phyloP scores from a whole-genome alignment of 2,329 filamentous ascomycete species.

The Basipetospora chlamydospora region DNA sequence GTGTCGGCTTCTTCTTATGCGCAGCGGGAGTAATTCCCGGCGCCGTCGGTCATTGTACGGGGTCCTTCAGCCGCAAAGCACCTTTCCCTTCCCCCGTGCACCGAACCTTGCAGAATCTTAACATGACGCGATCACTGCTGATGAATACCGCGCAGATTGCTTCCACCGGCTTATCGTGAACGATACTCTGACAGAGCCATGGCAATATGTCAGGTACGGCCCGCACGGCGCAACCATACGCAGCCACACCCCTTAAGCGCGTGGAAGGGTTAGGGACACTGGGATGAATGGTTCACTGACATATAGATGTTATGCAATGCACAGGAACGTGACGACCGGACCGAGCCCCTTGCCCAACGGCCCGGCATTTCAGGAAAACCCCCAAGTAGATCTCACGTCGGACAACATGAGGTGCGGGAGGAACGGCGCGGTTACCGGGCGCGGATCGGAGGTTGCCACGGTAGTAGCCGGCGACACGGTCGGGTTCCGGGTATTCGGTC shows the following conservation, averaged over 20 bases:
- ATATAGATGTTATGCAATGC: no score
- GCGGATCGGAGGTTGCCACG: neutral
- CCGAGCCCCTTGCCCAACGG: neutral
- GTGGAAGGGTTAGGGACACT: no score
- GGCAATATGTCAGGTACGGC: slow-evolving; percentile 4
- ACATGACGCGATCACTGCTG: no score
- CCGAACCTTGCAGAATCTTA: no score
- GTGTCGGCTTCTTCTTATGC: neutral
- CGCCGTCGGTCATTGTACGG: slow-evolving; percentile 1
- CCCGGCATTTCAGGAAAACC: neutral
- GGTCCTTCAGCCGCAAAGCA: no score
- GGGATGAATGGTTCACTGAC: no score
- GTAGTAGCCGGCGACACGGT: neutral
- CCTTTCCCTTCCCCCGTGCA: no score
- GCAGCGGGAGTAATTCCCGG: neutral
- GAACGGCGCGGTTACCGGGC: neutral
- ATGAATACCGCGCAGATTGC: neutral
- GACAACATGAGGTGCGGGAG: slow-evolving; percentile 2
- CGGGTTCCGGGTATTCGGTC: neutral
- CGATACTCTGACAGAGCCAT: neutral
- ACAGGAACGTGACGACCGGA: neutral
- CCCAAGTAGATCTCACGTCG: neutral
- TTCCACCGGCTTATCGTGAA: slow-evolving; percentile 1
- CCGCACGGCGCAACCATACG: no score
- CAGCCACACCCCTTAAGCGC: no score